A percentile compares a stretch with the other conserved stretches of the same genome.
phyloP scores from a whole-genome alignment of 1,284 basidiomycete genomes.

The Butyriboletus pseudospeciosus region DNA sequence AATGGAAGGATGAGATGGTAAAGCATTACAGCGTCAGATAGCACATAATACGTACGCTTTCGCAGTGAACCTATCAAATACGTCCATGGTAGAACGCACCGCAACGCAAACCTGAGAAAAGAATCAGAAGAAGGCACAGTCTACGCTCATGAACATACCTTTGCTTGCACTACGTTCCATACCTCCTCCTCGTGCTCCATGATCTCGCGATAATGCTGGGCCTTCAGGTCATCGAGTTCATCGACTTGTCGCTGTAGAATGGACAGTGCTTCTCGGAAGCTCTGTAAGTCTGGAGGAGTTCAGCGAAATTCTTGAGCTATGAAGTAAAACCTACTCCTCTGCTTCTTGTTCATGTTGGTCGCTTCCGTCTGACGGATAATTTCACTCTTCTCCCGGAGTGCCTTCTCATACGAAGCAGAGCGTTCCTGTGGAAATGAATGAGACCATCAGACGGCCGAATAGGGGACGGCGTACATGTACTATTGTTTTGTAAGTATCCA shows the following conservation, averaged over 20 bases:
- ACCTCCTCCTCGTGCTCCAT: conserved; percentile 90
- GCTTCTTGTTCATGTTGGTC: conserved; percentile 78
- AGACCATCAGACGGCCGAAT: conserved; percentile 1
- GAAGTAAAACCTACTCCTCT: conserved; percentile 61
- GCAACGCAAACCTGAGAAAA: conserved; percentile 58
- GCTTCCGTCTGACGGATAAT: conserved; percentile 88
- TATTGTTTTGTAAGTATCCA: conserved; percentile 75
- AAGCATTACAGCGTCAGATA: neutral
- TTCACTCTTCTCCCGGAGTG: conserved; percentile 76
- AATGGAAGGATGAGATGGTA: conserved; percentile 17
- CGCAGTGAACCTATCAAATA: conserved; percentile 79
- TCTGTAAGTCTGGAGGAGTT: conserved; percentile 64
- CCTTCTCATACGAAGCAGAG: conserved; percentile 73
- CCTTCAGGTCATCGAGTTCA: conserved; percentile 78
- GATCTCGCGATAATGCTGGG: conserved; percentile 80
- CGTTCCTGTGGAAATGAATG: conserved; percentile 54
- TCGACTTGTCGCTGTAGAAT: conserved; percentile 87
- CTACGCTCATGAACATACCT: conserved; percentile 43
- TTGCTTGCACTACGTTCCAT: conserved; percentile 85
- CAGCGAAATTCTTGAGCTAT: conserved; percentile 4
- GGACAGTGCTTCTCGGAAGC: conserved; percentile 78
- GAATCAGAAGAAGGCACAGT: conserved; percentile 16
- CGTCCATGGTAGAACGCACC: conserved; percentile 75
- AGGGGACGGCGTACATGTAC: conserved; percentile 54
- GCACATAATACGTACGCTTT: conserved; percentile 64